Conservation (phyloP, 169 alveolate species). For the Cyclospora cayetanensis region DNA sequence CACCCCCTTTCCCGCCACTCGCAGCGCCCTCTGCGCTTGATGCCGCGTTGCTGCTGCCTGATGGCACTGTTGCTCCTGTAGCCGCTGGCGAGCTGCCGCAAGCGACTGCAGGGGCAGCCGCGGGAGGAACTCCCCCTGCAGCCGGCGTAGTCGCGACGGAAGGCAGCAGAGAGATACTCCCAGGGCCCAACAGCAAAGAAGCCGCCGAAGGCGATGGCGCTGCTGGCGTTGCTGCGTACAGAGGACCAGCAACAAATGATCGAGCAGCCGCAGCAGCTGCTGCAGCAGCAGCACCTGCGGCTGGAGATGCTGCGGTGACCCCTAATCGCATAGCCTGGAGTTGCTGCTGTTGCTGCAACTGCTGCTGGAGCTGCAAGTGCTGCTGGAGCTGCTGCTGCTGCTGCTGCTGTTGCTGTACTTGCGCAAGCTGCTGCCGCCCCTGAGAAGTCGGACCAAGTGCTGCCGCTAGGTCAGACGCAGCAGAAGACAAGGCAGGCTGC, state of each 20-base stretch:
- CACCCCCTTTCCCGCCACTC: background rate
- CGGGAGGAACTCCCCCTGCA: background rate
- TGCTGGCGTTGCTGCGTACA: conserved; percentile 49
- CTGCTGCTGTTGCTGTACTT: conserved; percentile 11
- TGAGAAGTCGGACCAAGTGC: too few relatives aligned
- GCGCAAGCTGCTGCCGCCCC: background rate
- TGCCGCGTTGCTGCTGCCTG: conserved; percentile 22
- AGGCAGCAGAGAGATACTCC: background rate
- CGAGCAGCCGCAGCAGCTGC: conserved; percentile 24
- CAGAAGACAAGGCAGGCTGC: background rate
- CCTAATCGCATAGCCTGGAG: conserved; percentile 35
- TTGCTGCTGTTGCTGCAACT: conserved; percentile 32
- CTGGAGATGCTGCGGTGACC: background rate
- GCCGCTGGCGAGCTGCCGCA: background rate
- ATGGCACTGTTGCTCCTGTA: background rate
- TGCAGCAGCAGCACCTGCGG: background rate
- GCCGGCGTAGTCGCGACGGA: background rate
- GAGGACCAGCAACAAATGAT: conserved; percentile 11
- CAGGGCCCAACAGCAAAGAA: background rate
- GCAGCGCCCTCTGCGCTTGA: background rate
- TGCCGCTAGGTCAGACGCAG: conserved; percentile 1
- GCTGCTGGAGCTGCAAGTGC: conserved; percentile 35
- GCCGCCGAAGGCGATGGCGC: conserved; percentile 16
- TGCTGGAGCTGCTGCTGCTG: conserved; percentile 39
- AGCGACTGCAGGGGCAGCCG: background rate